These are phyloP conservation scores for Botrytis sinoallii DNA, from an alignment of 2,329 filamentous ascomycete species.

Conservation along the genomic window DNA sequence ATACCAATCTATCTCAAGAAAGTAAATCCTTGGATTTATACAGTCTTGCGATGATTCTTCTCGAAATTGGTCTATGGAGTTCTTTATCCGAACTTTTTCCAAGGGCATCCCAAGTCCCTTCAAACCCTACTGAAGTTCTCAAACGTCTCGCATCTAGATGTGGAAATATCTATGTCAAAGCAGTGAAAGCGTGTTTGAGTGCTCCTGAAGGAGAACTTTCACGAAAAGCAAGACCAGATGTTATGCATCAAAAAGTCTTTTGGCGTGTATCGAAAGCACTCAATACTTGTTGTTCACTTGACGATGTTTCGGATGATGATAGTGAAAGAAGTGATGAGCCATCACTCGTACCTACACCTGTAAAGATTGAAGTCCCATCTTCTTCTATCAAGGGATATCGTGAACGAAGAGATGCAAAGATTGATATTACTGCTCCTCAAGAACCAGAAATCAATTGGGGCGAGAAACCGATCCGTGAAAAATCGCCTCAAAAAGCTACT, in stretches of 20 bases:
- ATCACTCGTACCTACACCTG: conserved; percentile 33
- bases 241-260: conserved; percentile 55
- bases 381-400: conserved; percentile 26
- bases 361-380: conserved; percentile 25
- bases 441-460: conserved; percentile 26
- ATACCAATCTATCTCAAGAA: conserved; percentile 52
- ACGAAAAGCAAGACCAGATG: conserved; percentile 47
- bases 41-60: conserved; percentile 67
- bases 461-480: conserved; percentile 30
- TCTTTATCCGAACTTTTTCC: conserved; percentile 47
- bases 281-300: conserved; percentile 60
- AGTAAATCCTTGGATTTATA: conserved; percentile 66
- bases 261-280: conserved; percentile 49
- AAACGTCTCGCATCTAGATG: conserved; percentile 49
- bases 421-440: conserved; percentile 19
- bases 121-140: conserved; percentile 30
- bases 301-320: conserved; percentile 54
- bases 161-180: conserved; percentile 71
- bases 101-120: conserved; percentile 28
- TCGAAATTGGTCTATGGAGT: conserved; percentile 75
- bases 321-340: conserved; percentile 49
- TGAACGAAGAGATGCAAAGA: conserved; percentile 16
- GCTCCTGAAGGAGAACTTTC: conserved; percentile 63
- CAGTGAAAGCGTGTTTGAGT: conserved; percentile 67
- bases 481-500: conserved; percentile 16